Base-by-base conservation (phyloP, 495 filamentous ascomycete genomes). In the Penicillium coprophilum region DNA sequence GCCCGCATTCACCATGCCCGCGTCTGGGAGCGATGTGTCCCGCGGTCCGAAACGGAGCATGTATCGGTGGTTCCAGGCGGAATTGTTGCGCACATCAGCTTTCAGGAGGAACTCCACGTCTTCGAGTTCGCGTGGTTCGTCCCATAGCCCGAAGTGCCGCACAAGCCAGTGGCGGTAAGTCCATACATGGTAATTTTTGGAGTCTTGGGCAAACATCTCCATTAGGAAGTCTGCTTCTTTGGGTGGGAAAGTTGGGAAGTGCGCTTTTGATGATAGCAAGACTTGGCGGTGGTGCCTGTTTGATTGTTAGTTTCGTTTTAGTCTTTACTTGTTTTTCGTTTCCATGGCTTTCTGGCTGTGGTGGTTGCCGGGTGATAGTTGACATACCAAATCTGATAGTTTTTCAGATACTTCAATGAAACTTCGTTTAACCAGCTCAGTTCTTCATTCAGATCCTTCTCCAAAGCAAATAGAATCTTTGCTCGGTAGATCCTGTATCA, bases 111-210 rank as follows among this genome's bases (percentile, higher is more conserved):
- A 58, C 61, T 96, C 86, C 47, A 89, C 76, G 61, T 85, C 84
- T 53, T 80, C 71, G 27, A 92, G 73, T 75, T 98, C 94, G 20
- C 77, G 78, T 15, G 72, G 68, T 1, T 69, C 67, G 36, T 85
- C 82, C 82, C 85, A 98, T 19, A 93, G 71, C 19, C 76, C 77
- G 65, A 97, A 89, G 62, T 90, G 89, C 31, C 83, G 81, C 36
- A 97, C 91, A 1, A 97, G 78, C 83, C 92, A 97, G 73, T 96
- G 94, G 13, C 90, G 82, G 71, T 97, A 97, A 50, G 86, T 89
- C 93, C 94, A 98, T 38, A 98, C 95, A 70, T 98, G 94, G 68
- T 97, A 97, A 77, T 98, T 98, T 71, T 98, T 98, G 12, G 86
- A 82, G 71, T 98, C 94, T 60, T 86, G 79, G 54, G 81, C 80